Conservation (phyloP, 352 stramenopile genomes). For the Lagenidium sp. region DNA sequence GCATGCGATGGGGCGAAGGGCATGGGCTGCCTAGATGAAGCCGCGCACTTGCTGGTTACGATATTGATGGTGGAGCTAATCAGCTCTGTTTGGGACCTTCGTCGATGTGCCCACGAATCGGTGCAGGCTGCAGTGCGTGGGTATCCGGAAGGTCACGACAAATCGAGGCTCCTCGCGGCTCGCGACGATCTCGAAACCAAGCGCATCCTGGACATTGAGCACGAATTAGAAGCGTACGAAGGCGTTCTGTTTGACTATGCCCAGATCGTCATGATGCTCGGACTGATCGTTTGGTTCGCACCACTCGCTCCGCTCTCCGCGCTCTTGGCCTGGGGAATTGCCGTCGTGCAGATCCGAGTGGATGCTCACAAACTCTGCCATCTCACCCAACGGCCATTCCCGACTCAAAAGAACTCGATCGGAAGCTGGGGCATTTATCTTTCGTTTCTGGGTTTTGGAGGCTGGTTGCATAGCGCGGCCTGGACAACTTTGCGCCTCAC, state of each 20-base stretch:
- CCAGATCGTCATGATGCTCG: conserved; percentile 50
- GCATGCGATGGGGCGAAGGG: conserved; percentile 6
- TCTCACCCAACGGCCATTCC: conserved; percentile 56
- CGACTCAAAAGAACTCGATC: conserved; percentile 29
- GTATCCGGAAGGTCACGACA: too few relatives aligned
- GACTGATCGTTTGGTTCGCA: conserved; percentile 59
- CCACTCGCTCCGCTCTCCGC: conserved; percentile 27
- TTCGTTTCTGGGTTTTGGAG: conserved; percentile 32
- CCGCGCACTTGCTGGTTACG: conserved; percentile 31
- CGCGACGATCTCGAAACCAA: background rate
- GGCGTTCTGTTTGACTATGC: conserved; percentile 75
- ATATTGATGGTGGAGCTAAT: conserved; percentile 27
- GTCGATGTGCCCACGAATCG: background rate
- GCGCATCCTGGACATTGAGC: conserved; percentile 15
- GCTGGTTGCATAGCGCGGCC: conserved; percentile 42
- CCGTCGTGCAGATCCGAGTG: conserved; percentile 46
- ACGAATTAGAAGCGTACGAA: conserved; percentile 39
- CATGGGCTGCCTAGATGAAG: conserved; percentile 33
- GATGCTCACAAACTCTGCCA: conserved; percentile 59
- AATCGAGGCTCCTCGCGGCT: too few relatives aligned
- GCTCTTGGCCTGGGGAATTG: conserved; percentile 37
- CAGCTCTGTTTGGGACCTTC: conserved; percentile 28
- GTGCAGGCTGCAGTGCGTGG: too few relatives aligned
- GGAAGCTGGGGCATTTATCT: conserved; percentile 59
- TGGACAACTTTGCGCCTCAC: conserved; percentile 22